Evolutionary conservation across 306 rosid genomes (phyloP).

Genomic region (Geum urbanum): DNA sequence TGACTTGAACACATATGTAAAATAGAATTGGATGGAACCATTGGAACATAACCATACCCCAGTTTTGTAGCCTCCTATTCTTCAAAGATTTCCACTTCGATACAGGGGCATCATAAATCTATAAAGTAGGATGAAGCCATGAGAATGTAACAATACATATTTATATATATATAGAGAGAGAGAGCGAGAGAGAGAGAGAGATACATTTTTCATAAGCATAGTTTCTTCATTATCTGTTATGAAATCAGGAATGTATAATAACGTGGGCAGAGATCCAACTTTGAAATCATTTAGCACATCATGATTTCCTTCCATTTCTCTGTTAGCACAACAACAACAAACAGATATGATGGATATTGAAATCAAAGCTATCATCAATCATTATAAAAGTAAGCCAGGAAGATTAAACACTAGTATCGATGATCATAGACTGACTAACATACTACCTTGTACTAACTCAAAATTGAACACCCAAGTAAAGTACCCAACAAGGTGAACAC

Average conservation of each 20-base stretch:
- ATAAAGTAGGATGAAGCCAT: conserved; percentile 20
- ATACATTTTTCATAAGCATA: conserved; percentile 57
- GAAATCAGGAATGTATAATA: conserved; percentile 66
- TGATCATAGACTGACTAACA: no score
- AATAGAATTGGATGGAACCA: no score
- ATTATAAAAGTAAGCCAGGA: no score
- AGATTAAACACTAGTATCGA: no score
- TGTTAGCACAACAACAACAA: neutral
- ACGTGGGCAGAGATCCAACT: conserved; percentile 66
- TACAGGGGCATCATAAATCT: conserved; percentile 65
- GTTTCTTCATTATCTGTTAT: conserved; percentile 40
- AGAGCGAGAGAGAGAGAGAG: neutral
- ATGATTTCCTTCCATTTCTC: conserved; percentile 45
- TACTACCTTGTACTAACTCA: no score
- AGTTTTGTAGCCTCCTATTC: conserved; percentile 86
- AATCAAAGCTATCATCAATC: no score
- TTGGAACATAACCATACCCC: conserved; percentile 52
- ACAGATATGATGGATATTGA: no score
- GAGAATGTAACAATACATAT: neutral
- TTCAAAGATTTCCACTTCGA: conserved; percentile 80
- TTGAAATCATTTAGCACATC: conserved; percentile 28
- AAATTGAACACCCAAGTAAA: no score
- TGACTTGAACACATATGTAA: neutral
- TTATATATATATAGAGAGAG: neutral
- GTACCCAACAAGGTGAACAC: no score